A percentile compares a stretch with the other conserved stretches of the same genome.
These are phyloP conservation scores for Sextonia rubra DNA, from an alignment of 164 flowering plant genomes.

Conservation along the genomic window DNA sequence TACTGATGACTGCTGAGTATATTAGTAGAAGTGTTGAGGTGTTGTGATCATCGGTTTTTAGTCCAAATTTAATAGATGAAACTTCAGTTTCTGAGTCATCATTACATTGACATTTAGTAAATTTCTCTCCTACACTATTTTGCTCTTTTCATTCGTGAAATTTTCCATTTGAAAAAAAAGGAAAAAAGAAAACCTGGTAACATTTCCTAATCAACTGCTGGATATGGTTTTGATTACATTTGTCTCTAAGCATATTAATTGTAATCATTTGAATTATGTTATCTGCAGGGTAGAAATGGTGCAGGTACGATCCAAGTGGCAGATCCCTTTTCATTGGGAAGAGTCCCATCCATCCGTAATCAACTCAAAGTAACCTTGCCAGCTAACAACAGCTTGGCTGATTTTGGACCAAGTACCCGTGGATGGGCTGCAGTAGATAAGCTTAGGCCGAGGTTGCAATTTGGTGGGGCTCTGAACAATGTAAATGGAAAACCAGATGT, in stretches of 20 bases:
- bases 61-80: too few relatives aligned
- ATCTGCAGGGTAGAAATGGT: conserved; percentile 43
- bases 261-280: conserved; percentile 2
- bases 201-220: too few relatives aligned
- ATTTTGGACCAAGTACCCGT: conserved; percentile 33
- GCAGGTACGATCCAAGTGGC: conserved; percentile 28
- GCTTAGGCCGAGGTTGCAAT: conserved; percentile 35
- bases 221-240: not conserved
- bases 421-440: conserved; percentile 34
- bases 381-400: conserved; percentile 27
- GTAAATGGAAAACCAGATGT: conserved; percentile 34
- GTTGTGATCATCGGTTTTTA: too few relatives aligned
- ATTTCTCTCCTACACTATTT: too few relatives aligned
- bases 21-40: too few relatives aligned
- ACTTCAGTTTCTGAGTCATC: too few relatives aligned
- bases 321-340: conserved; percentile 32
- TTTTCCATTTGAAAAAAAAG: too few relatives aligned
- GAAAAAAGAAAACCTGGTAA: too few relatives aligned
- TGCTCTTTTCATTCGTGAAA: too few relatives aligned
- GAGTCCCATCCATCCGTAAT: conserved; percentile 23
- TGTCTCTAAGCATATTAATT: not conserved
- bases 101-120: too few relatives aligned
- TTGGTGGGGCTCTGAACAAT: conserved; percentile 32
- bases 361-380: conserved; percentile 37
- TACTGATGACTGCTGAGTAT: too few relatives aligned